Conservation (phyloP, 495 filamentous ascomycete genomes). For the Hypoxylon fuscum region DNA sequence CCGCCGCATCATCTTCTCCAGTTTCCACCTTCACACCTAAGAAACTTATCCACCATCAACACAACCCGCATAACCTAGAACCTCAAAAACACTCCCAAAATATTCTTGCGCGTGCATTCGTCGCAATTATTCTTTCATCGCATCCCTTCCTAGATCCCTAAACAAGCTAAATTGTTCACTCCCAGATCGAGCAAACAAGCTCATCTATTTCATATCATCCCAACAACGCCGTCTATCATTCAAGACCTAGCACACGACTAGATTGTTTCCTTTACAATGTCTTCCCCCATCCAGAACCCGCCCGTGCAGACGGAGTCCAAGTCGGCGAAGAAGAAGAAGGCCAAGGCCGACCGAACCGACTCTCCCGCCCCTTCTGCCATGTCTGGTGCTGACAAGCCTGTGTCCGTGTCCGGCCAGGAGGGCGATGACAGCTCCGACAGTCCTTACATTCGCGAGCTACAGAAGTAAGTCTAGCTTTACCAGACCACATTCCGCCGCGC, state of each 20-base stretch:
- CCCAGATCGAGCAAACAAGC: slow-evolving; percentile 21
- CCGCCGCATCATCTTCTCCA: not conserved
- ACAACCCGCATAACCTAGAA: not conserved
- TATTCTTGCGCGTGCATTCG: not conserved
- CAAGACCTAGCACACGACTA: slow-evolving; percentile 18
- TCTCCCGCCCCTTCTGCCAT: slow-evolving; percentile 55
- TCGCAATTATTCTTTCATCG: not conserved
- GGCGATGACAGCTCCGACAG: slow-evolving; percentile 71
- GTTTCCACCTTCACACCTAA: not conserved
- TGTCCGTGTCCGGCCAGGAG: slow-evolving; percentile 49
- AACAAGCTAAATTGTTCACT: not conserved
- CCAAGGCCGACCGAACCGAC: slow-evolving; percentile 64
- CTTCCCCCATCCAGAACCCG: slow-evolving; percentile 62
- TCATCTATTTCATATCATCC: slow-evolving; percentile 5
- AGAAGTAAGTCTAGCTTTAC: slow-evolving; percentile 69
- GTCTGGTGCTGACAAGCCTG: slow-evolving; percentile 51
- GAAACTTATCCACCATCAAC: not conserved
- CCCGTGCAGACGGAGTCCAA: slow-evolving; percentile 63
- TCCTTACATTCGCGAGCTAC: slow-evolving; percentile 81
- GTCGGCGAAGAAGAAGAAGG: slow-evolving; percentile 78
- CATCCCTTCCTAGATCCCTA: not conserved
- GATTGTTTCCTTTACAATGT: slow-evolving; percentile 50
- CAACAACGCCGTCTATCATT: too few relatives aligned
- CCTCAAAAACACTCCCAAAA: not conserved
- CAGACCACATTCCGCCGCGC: not conserved